These are phyloP conservation scores for Middelhovenomyces tepae DNA, from an alignment of 805 yeast genomes.

Conservation along the genomic window DNA sequence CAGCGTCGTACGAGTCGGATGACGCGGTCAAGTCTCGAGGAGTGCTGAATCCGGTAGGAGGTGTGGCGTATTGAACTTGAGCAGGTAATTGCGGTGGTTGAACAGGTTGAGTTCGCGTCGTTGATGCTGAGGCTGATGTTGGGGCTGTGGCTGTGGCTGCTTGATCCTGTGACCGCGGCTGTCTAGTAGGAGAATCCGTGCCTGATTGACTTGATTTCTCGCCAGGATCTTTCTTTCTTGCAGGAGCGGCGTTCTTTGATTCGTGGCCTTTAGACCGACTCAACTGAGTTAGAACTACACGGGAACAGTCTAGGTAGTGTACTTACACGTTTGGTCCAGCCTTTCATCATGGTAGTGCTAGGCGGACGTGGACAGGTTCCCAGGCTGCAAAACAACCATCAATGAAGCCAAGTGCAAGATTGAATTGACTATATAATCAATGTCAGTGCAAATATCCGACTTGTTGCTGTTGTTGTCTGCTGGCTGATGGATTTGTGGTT, in stretches of 20 bases:
- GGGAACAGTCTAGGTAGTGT: constrained; percentile 1
- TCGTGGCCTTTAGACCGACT: constrained; percentile 15
- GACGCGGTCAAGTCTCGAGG: neutral
- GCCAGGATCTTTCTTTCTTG: constrained; percentile 8
- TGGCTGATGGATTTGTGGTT: too few species aligned
- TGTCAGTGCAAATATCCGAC: too few species aligned
- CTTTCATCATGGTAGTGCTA: constrained; percentile 35
- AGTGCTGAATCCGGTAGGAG: neutral
- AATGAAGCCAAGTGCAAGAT: too few species aligned
- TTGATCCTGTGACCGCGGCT: constrained; percentile 12
- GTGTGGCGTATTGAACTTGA: neutral
- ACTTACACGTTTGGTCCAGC: constrained; percentile 30
- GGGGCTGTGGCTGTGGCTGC: constrained; percentile 11
- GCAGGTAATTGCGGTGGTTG: neutral
- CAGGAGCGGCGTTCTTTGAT: constrained; percentile 4
- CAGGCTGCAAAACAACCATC: too few species aligned
- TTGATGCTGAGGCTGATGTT: constrained; percentile 5
- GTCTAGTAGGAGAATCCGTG: constrained; percentile 6
- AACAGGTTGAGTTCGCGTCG: neutral
- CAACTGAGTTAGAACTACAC: constrained; percentile 8
- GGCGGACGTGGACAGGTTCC: too few species aligned
- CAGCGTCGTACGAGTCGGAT: too few species aligned
- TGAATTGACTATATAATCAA: too few species aligned
- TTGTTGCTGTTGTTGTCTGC: too few species aligned
- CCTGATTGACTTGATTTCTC: constrained; percentile 3